These are phyloP conservation scores for Yamadazyma dendronema DNA, from an alignment of 1,139 yeast species.

Conservation along the genomic window DNA sequence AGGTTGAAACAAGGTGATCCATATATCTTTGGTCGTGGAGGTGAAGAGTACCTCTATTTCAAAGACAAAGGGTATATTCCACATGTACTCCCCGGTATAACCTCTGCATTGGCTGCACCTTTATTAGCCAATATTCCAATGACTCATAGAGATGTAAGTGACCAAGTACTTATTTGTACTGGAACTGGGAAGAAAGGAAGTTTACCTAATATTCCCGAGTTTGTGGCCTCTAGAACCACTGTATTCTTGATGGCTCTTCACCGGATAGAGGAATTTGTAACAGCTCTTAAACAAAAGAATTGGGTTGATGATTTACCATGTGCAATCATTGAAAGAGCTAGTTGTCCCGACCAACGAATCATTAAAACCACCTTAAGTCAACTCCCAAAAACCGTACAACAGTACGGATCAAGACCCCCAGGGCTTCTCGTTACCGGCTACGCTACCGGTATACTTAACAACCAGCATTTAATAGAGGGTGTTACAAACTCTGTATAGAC, in stretches of 20 bases:
- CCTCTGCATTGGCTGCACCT: slow-evolving; percentile 90
- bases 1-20: slow-evolving; percentile 97
- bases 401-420: slow-evolving; percentile 91
- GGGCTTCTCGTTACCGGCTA: slow-evolving; percentile 83
- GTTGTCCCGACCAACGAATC: slow-evolving; percentile 89
- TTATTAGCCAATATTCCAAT: slow-evolving; percentile 84
- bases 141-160: slow-evolving; percentile 90
- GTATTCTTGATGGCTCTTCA: slow-evolving; percentile 91
- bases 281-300: slow-evolving; percentile 48
- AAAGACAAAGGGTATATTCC: slow-evolving; percentile 66
- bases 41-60: slow-evolving; percentile 82
- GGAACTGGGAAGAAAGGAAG: slow-evolving; percentile 93
- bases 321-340: slow-evolving; percentile 86
- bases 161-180: slow-evolving; percentile 88
- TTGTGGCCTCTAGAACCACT: slow-evolving; percentile 70
- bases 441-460: slow-evolving; percentile 29
- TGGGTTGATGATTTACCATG: slow-evolving; percentile 80
- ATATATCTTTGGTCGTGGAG: slow-evolving; percentile 94
- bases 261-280: slow-evolving; percentile 67
- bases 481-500: slow-evolving; percentile 6
- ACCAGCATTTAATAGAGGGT: slow-evolving; percentile 7
- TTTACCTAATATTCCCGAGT: slow-evolving; percentile 76
- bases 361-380: slow-evolving; percentile 69
- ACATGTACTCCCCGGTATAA: slow-evolving; percentile 78
- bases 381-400: slow-evolving; percentile 70